Conservation (phyloP, 179 eudicot species). For the Actinidia polygama region DNA sequence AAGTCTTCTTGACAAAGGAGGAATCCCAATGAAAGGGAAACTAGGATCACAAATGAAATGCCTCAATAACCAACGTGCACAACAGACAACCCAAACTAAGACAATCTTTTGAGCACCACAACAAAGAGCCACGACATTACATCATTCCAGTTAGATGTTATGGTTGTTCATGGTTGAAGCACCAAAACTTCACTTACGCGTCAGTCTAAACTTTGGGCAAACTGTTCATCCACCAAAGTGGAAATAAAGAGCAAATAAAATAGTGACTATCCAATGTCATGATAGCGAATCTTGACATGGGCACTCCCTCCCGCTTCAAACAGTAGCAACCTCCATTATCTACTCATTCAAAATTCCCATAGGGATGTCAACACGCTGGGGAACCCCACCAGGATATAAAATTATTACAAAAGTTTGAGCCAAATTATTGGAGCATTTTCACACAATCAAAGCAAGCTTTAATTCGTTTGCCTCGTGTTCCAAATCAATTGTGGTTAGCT, state of each 20-base stretch:
- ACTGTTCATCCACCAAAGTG: background rate
- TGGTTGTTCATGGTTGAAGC: background rate
- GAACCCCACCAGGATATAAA: background rate
- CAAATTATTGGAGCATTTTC: background rate
- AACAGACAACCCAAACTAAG: too few relatives aligned
- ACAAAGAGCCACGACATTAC: background rate
- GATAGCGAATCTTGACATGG: background rate
- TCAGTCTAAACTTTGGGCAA: background rate
- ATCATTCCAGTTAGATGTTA: background rate
- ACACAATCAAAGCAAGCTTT: background rate
- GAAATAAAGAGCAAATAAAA: background rate
- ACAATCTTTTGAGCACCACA: background rate
- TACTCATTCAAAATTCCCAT: background rate
- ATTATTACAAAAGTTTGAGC: background rate
- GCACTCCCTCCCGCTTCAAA: background rate
- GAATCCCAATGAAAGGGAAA: background rate
- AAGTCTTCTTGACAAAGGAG: background rate
- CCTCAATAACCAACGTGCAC: background rate
- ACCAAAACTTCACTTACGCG: background rate
- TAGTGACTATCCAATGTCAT: too few relatives aligned
- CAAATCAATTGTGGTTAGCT: too few relatives aligned
- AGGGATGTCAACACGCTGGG: background rate
- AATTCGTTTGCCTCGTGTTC: too few relatives aligned
- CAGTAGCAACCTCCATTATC: background rate
- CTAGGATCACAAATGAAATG: background rate